A percentile compares a stretch with the other conserved stretches of the same genome.
Conservation (phyloP, 192 early-diverging fungal genomes). For the Cetraspora pellucida region DNA sequence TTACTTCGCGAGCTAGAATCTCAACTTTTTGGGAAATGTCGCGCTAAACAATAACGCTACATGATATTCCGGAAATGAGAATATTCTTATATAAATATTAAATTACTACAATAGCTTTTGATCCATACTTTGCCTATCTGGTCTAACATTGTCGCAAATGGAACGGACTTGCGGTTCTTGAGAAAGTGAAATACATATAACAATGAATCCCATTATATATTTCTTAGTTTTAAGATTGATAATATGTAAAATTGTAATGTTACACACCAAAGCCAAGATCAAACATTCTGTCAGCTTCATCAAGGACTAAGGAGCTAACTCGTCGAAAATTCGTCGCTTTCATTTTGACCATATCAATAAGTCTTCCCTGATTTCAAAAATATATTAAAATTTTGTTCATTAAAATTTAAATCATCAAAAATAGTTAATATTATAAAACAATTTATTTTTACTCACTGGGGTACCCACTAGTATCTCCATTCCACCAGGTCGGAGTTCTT, state of each 20-base stretch:
- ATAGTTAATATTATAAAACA: no score
- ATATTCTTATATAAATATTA: not conserved
- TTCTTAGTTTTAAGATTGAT: not conserved
- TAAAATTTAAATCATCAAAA: no score
- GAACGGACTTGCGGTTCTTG: conserved; percentile 76
- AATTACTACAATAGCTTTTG: not conserved
- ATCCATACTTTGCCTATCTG: conserved; percentile 74
- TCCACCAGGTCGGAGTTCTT: conserved; percentile 67
- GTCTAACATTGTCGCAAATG: conserved; percentile 78
- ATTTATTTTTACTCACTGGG: conserved; percentile 44
- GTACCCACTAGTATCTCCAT: conserved; percentile 83
- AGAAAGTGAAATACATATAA: not conserved
- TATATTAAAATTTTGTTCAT: not conserved
- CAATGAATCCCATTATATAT: not conserved
- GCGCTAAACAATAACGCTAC: conserved; percentile 76
- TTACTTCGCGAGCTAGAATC: conserved; percentile 68
- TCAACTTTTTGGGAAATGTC: conserved; percentile 77
- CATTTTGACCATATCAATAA: conserved; percentile 89
- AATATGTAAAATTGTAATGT: not conserved
- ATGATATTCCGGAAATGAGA: not conserved
- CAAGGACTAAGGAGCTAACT: conserved; percentile 87
- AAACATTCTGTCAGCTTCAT: conserved; percentile 97
- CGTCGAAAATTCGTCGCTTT: conserved; percentile 80
- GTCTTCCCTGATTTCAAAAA: conserved; percentile 54
- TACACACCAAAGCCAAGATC: conserved; percentile 88